Base-by-base conservation (phyloP, 352 stramenopile species). In the Phytophthora tentaculata region DNA sequence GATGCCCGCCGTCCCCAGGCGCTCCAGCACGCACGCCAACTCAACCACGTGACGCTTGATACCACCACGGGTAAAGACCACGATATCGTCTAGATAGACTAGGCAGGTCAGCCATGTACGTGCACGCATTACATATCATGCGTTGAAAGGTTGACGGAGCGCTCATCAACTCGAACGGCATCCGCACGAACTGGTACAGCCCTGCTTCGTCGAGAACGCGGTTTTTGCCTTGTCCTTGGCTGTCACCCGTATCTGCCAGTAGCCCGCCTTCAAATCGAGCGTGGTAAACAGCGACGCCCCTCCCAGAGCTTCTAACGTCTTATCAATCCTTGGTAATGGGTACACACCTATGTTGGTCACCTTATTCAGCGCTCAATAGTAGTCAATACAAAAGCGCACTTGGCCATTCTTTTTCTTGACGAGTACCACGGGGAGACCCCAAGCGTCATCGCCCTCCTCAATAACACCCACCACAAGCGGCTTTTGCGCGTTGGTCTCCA, bases 391-490 rank as follows among this genome's bases (percentile, higher is more conserved):
- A 14, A 49, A 49, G 2, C 43, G 43, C n/a, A 49, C 43, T 13
- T 20, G 5, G 43, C 43, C 43, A 24, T 49, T n/a, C 19, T 32
- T 49, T 14, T 24, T 49, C 19, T 14, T 23, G 1, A 49, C n/a
- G 8, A 49, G 43, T 2, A 49, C 20, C 9, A 32, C 28, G 28
- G 28, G 28, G 28, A 32, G 9, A 32, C 28, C 28, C 28, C 52
- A 58, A 16, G 52, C 32, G 26, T 32, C 52, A 4, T 58, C 47
- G 19, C 35, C 52, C 10, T 58, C 35, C 23, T 58, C 52, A 10
- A 58, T 49, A 1, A 58, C 52, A 0, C 52, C 52, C 5, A 32
- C 20, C 0, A 3, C 2, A n/a, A 49, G 20, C 29, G 49, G 48
- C 20, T 29, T 49, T 7, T 14, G 8, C 20, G 49, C 52, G 5